phyloP scores from a whole-genome alignment of 768 basidiomycete species.

The Boletus reticuloceps region DNA sequence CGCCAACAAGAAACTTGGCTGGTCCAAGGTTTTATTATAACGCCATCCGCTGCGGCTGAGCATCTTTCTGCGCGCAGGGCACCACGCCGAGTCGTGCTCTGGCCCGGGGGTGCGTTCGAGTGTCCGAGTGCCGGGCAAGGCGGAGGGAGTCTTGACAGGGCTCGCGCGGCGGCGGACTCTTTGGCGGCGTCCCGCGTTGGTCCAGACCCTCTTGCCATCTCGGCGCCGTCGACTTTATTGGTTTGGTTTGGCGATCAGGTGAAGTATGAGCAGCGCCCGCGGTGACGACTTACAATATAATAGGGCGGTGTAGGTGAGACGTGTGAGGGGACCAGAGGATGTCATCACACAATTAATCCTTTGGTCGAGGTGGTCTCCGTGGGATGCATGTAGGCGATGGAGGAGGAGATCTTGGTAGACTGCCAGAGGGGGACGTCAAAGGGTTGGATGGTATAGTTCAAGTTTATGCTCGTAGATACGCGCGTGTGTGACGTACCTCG shows the following conservation, averaged over 20 bases:
- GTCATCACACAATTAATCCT: constrained; percentile 3
- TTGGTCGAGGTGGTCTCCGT: background rate
- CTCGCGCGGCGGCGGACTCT: constrained; percentile 15
- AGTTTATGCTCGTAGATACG: too few relatives aligned
- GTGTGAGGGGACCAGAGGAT: constrained; percentile 1
- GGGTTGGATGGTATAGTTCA: too few relatives aligned
- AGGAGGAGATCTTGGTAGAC: constrained; percentile 6
- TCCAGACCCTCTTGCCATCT: constrained; percentile 8
- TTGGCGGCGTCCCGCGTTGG: constrained; percentile 5
- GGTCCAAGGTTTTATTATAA: background rate
- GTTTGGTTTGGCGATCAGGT: background rate
- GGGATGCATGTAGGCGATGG: background rate
- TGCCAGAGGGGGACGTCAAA: background rate
- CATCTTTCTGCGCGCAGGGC: background rate
- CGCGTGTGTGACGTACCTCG: background rate
- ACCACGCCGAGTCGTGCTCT: too few relatives aligned
- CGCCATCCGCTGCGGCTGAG: background rate
- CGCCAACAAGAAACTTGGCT: background rate
- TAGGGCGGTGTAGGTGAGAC: constrained; percentile 6
- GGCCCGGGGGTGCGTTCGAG: too few relatives aligned
- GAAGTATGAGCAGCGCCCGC: background rate
- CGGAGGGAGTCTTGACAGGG: background rate
- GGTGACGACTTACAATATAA: constrained; percentile 4
- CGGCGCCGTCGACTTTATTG: constrained; percentile 8
- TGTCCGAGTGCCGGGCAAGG: background rate